phyloP scores from a whole-genome alignment of 2,329 filamentous ascomycete species.

The Periconia digitata region DNA sequence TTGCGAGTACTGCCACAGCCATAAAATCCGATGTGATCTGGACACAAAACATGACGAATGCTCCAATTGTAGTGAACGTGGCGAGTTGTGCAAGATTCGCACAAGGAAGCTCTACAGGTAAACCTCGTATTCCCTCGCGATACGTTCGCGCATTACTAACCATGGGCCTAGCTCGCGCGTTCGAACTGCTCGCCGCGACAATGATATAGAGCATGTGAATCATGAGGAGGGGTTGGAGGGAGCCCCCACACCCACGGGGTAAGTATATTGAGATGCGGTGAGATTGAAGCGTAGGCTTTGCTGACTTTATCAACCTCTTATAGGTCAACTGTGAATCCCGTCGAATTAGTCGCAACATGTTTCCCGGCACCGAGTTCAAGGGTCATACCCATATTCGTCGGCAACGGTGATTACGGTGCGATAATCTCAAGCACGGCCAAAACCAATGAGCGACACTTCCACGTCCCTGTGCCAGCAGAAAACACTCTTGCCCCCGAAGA shows the following conservation, averaged over 20 bases:
- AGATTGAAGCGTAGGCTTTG: too few relatives aligned
- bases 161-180: background rate
- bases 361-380: constrained; percentile 6
- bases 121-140: background rate
- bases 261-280: background rate
- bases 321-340: background rate
- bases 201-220: too few relatives aligned
- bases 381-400: constrained; percentile 9
- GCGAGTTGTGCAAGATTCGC: constrained; percentile 6
- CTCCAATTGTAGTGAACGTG: constrained; percentile 11
- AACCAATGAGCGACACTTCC: constrained; percentile 8
- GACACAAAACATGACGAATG: constrained; percentile 5
- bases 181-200: background rate
- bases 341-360: constrained; percentile 7
- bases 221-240: too few relatives aligned
- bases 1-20: constrained; percentile 12
- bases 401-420: constrained; percentile 10
- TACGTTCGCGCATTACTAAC: background rate
- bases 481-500: constrained; percentile 20
- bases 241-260: background rate
- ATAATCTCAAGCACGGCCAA: constrained; percentile 5
- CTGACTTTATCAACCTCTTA: too few relatives aligned
- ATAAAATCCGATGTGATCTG: constrained; percentile 14
- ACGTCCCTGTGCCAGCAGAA: constrained; percentile 10
- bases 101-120: constrained; percentile 11